These are phyloP conservation scores for Ricinus communis DNA, from an alignment of 345 rosid genomes.

Conservation along the genomic window DNA sequence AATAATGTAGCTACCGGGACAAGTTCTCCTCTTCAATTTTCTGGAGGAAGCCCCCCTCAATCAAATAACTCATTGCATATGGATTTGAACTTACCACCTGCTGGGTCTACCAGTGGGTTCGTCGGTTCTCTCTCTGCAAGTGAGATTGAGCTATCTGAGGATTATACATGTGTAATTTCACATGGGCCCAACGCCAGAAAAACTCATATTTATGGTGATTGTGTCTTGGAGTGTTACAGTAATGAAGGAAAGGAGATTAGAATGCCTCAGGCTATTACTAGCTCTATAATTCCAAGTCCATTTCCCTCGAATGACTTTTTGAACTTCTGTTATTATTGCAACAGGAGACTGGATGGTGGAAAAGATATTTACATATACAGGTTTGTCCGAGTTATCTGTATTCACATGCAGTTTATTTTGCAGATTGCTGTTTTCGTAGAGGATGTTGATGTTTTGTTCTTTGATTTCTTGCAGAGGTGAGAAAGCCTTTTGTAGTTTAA, in stretches of 20 bases:
- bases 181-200: constrained; percentile 83
- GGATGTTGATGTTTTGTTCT: background rate
- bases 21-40: constrained; percentile 31
- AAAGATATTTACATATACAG: constrained; percentile 83
- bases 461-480: constrained; percentile 59
- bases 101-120: constrained; percentile 28
- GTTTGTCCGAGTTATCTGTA: constrained; percentile 36
- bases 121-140: constrained; percentile 45
- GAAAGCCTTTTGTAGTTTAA: constrained; percentile 74
- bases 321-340: constrained; percentile 70
- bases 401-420: background rate
- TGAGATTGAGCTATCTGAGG: constrained; percentile 87
- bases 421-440: background rate
- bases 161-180: constrained; percentile 78
- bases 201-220: constrained; percentile 79
- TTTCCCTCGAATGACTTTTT: constrained; percentile 47
- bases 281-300: constrained; percentile 15
- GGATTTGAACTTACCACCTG: constrained; percentile 25
- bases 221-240: constrained; percentile 58
- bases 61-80: background rate
- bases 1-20: constrained; percentile 12
- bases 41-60: constrained; percentile 28
- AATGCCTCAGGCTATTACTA: constrained; percentile 13
- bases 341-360: constrained; percentile 53
- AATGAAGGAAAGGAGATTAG: constrained; percentile 28